A percentile compares a stretch with the other conserved stretches of the same genome.
phyloP scores from a whole-genome alignment of 192 early-diverging fungal species.

The Dissophora ornata region DNA sequence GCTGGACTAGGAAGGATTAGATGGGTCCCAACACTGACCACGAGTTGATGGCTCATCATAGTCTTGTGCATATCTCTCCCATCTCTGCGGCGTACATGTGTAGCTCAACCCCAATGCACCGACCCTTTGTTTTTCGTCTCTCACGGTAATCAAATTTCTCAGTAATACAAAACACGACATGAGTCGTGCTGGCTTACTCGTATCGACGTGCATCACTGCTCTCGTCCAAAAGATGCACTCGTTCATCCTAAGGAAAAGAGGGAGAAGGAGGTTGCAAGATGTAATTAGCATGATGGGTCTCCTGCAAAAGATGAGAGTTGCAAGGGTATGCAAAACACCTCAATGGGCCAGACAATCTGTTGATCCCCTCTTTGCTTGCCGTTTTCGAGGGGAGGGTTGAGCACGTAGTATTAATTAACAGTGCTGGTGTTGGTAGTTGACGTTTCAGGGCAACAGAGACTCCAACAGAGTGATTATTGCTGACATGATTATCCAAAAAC shows the following conservation, averaged over 20 bases:
- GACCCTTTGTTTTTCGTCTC: not conserved
- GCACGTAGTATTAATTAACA: too few species aligned
- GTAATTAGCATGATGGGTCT: not conserved
- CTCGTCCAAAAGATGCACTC: constrained; percentile 20
- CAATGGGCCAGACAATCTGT: too few species aligned
- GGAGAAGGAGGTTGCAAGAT: constrained; percentile 1
- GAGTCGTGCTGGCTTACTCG: constrained; percentile 22
- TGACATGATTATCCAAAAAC: too few species aligned
- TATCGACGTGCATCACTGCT: constrained; percentile 11
- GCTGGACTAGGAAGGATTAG: not conserved
- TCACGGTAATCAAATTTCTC: not conserved
- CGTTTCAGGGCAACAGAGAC: too few species aligned
- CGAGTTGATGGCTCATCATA: not conserved
- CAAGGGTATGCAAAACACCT: too few species aligned
- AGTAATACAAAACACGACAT: not conserved
- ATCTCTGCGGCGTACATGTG: not conserved
- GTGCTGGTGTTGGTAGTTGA: too few species aligned
- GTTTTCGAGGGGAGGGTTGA: too few species aligned
- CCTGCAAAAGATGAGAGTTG: too few species aligned
- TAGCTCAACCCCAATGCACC: not conserved
- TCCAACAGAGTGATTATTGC: too few species aligned
- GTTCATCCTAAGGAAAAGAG: constrained; percentile 27
- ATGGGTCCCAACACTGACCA: not conserved
- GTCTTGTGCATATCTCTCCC: not conserved
- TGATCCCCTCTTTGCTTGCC: too few species aligned